Base-by-base conservation (phyloP, 2,329 filamentous ascomycete species). In the Sclerotinia subarctica region DNA sequence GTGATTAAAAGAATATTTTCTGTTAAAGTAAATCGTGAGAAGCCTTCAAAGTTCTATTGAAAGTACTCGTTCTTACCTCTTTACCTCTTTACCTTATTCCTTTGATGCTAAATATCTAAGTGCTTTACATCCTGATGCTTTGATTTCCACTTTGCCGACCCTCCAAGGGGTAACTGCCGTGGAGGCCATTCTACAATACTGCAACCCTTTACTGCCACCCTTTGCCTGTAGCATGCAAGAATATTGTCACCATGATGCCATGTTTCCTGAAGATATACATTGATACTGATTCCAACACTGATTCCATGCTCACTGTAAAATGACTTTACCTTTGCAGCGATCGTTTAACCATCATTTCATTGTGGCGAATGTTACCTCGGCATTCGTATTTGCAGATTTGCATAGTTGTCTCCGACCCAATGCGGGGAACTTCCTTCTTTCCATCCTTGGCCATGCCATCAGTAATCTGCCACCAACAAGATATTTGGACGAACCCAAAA, bases 281-380 rank as follows among this genome's bases (percentile, higher is more conserved):
- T 54, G 52, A 29, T 11, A 54, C 29, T n/a, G 21, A 8, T 38
- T 11, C 11, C 10, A 38, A 38, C 35, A 38, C 35, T 38, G 35
- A 38, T 38, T 38, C 35, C 35, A 38, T 38, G 11, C 11, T 38
- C 35, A 38, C 8, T 10, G 52, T 35, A 32, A 10, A 32, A 54
- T 15, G 29, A 46, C 42, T 19, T 42, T 24, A 35, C 54, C 24
- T 24, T 13, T 26, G 38, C 52, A 44, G 24, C 24, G 56, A 58
- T 58, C 56, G 56, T 42, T 15, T 58, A 44, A 42, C 21, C 57
- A 47, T 47, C 57, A 47, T 60, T 47, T 60, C 57, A 47, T 21
- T 35, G 57, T 60, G 57, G 57, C 57, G 42, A 60, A 60, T 60
- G 26, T 60, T 8, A 60, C 42, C 57, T 60, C 57, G 26, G 42